Evolutionary conservation across 2,329 filamentous ascomycete genomes (phyloP).

Genomic region (Apiospora pterosperma): DNA sequence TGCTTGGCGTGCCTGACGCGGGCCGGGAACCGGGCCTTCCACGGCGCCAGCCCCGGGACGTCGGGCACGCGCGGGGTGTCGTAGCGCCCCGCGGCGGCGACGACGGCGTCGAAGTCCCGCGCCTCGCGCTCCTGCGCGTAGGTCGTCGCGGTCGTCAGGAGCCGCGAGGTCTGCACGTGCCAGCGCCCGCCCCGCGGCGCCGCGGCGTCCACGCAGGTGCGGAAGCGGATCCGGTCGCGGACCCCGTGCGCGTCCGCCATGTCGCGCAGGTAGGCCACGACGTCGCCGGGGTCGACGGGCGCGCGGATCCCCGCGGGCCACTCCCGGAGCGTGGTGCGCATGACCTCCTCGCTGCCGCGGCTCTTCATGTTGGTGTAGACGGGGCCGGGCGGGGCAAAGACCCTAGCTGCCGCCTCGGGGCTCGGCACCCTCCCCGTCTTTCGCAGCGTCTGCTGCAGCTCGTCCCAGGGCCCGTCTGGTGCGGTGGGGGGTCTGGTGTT

Average conservation of each 20-base stretch:
- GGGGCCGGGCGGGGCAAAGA: conserved; percentile 49
- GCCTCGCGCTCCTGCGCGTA: conserved; percentile 5
- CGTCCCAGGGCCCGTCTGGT: neutral
- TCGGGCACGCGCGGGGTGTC: conserved; percentile 59
- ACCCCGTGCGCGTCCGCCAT: neutral
- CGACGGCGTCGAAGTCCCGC: conserved; percentile 58
- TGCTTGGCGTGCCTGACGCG: conserved; percentile 66
- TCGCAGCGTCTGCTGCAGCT: neutral
- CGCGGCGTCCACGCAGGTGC: neutral
- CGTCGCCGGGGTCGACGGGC: neutral
- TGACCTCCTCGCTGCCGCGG: conserved; percentile 63
- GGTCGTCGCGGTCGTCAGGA: neutral
- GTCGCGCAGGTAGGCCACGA: neutral
- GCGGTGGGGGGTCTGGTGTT: conserved; percentile 15
- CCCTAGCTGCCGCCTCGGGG: conserved; percentile 27
- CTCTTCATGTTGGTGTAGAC: conserved; percentile 60
- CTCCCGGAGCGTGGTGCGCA: conserved; percentile 36
- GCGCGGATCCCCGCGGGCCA: conserved; percentile 42
- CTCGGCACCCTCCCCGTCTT: neutral
- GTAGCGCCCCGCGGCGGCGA: conserved; percentile 67
- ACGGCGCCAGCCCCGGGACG: conserved; percentile 54
- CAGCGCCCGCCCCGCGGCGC: neutral
- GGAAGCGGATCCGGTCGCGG: neutral
- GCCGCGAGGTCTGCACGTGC: neutral
- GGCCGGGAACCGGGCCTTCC: conserved; percentile 50